Evolutionary conservation across 2,329 filamentous ascomycete genomes (phyloP).

Genomic region (Simplicillium aogashimaense): DNA sequence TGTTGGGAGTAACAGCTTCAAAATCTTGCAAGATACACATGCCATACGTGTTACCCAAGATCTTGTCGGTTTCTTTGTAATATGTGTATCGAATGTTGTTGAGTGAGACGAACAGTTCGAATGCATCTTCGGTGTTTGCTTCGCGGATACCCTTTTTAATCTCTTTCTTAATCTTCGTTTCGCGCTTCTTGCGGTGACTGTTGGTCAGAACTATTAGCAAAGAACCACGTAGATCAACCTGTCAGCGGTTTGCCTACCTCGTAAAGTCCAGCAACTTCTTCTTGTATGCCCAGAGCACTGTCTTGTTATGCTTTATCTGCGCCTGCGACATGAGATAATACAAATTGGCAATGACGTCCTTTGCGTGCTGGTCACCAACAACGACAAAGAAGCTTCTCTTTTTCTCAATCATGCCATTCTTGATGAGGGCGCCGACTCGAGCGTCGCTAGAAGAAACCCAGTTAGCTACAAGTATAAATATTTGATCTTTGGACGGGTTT

Average conservation of each 20-base stretch:
- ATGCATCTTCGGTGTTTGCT: slow-evolving; percentile 84
- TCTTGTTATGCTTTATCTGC: slow-evolving; percentile 84
- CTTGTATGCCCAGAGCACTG: slow-evolving; percentile 97
- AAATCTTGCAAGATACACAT: slow-evolving; percentile 99
- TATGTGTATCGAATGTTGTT: slow-evolving; percentile 98
- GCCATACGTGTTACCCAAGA: slow-evolving; percentile 93
- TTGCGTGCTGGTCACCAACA: slow-evolving; percentile 75
- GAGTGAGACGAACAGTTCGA: slow-evolving; percentile 92
- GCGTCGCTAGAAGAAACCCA: slow-evolving; percentile 52
- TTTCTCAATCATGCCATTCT: slow-evolving; percentile 88
- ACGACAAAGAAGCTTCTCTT: slow-evolving; percentile 98
- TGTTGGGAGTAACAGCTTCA: slow-evolving; percentile 93
- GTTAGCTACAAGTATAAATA: background rate
- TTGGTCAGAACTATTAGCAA: slow-evolving; percentile 5
- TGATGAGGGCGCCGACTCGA: slow-evolving; percentile 82
- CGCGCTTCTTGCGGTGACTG: slow-evolving; percentile 93
- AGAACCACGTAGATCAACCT: background rate
- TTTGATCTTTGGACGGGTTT: background rate
- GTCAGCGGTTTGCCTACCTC: slow-evolving; percentile 31
- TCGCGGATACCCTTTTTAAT: slow-evolving; percentile 92
- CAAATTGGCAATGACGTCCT: slow-evolving; percentile 89
- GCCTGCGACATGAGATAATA: slow-evolving; percentile 88
- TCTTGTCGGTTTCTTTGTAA: slow-evolving; percentile 99
- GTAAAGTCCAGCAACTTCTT: slow-evolving; percentile 93
- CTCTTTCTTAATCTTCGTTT: slow-evolving; percentile 97